phyloP scores from a whole-genome alignment of 2,329 filamentous ascomycete genomes.

The Tympanopsis confertula region DNA sequence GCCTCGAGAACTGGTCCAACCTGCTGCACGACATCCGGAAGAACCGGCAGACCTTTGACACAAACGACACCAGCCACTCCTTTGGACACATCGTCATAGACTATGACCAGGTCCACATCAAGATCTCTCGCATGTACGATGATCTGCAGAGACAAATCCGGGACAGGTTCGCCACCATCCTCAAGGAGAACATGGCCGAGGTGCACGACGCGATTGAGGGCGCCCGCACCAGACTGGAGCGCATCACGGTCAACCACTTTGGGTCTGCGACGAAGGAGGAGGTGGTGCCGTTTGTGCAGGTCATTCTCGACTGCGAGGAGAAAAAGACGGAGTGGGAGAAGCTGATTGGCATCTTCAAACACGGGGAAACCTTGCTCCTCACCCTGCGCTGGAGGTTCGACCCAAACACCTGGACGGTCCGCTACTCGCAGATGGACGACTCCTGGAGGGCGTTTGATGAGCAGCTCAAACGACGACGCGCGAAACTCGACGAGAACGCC shows the following conservation, averaged over 20 bases:
- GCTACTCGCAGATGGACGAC: no score
- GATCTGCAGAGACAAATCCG: slow-evolving; percentile 98
- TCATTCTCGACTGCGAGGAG: slow-evolving; percentile 96
- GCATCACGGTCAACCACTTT: slow-evolving; percentile 81
- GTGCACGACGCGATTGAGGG: slow-evolving; percentile 86
- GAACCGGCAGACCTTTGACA: slow-evolving; percentile 90
- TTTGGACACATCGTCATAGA: slow-evolving; percentile 94
- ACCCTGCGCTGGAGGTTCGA: no score
- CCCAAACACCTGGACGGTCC: no score
- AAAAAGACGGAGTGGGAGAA: no score
- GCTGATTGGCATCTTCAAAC: no score
- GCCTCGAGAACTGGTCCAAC: slow-evolving; percentile 86
- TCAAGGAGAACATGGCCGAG: slow-evolving; percentile 82
- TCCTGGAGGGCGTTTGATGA: no score
- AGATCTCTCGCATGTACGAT: slow-evolving; percentile 97
- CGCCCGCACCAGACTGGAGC: slow-evolving; percentile 78
- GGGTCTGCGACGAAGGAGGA: slow-evolving; percentile 94
- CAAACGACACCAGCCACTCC: slow-evolving; percentile 79
- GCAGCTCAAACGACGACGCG: no score
- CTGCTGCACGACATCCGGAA: slow-evolving; percentile 94
- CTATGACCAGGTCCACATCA: slow-evolving; percentile 96
- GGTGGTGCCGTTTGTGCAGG: slow-evolving; percentile 95
- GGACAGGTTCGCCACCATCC: slow-evolving; percentile 78
- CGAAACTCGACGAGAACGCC: no score
- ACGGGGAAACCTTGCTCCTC: no score